Conservation (phyloP, 116 monocot species). For the Papilionanthe hybrid region DNA sequence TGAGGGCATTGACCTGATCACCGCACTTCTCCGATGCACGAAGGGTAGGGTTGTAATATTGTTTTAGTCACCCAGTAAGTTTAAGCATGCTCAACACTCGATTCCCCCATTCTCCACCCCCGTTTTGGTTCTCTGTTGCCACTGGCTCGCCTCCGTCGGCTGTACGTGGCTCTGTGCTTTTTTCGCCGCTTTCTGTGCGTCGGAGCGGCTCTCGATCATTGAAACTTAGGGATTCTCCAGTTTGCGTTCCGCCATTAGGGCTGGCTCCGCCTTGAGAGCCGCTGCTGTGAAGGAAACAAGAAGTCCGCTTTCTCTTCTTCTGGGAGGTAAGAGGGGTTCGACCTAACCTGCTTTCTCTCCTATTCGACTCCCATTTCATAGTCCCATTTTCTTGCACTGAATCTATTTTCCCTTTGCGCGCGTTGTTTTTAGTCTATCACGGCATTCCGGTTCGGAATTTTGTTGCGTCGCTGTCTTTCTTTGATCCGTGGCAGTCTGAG, state of each 20-base stretch:
- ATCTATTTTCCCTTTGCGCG: not conserved
- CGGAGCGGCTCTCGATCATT: not conserved
- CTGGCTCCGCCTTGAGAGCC: not conserved
- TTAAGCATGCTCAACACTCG: not conserved
- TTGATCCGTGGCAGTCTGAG: not conserved
- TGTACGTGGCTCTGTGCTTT: not conserved
- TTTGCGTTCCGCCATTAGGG: not conserved
- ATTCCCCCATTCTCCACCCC: not conserved
- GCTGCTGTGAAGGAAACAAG: not conserved
- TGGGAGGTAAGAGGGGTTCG: not conserved
- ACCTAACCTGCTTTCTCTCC: not conserved
- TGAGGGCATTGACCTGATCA: not conserved
- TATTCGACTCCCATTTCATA: not conserved
- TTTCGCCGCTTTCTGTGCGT: not conserved
- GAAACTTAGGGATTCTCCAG: not conserved
- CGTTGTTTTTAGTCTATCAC: not conserved
- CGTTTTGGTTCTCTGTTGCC: not conserved
- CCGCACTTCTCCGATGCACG: not conserved
- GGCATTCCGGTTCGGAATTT: not conserved
- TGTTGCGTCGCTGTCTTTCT: not conserved
- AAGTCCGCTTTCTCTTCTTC: not conserved
- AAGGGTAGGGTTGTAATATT: not conserved
- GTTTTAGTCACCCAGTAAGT: not conserved
- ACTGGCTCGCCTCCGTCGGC: too few species aligned
- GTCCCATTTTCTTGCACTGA: not conserved